phyloP scores from a whole-genome alignment of 371 early-diverging fungal species.

The Globomyces sp. region DNA sequence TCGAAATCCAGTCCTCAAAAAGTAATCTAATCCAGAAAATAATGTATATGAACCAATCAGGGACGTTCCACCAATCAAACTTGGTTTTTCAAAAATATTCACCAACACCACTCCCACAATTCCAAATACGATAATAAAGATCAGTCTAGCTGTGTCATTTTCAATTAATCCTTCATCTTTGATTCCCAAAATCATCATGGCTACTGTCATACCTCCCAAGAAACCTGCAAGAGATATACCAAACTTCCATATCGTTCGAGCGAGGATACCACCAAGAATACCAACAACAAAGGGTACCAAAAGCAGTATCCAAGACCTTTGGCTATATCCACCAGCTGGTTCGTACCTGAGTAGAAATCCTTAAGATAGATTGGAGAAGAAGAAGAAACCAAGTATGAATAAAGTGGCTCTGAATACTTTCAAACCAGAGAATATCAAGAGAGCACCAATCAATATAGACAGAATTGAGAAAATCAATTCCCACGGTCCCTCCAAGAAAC shows the following conservation, averaged over 20 bases:
- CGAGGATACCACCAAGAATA: slow-evolving; percentile 47
- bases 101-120: slow-evolving; percentile 50
- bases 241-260: slow-evolving; percentile 40
- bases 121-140: slow-evolving; percentile 59
- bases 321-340: slow-evolving; percentile 7
- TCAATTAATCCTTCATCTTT: slow-evolving; percentile 56
- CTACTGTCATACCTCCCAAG: slow-evolving; percentile 33
- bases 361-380: not conserved
- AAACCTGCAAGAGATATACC: slow-evolving; percentile 30
- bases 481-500: too few relatives aligned
- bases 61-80: slow-evolving; percentile 31
- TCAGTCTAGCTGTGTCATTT: slow-evolving; percentile 56
- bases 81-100: slow-evolving; percentile 32
- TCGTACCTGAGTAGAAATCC: not conserved
- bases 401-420: slow-evolving; percentile 8
- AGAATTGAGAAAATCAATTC: too few relatives aligned
- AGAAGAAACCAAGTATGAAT: not conserved
- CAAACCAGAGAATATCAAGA: slow-evolving; percentile 8
- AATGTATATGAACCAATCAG: slow-evolving; percentile 32
- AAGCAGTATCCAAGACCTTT: not conserved
- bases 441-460: not conserved
- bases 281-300: not conserved
- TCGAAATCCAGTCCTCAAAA: slow-evolving; percentile 34
- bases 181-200: slow-evolving; percentile 58
- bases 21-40: slow-evolving; percentile 38